phyloP scores from a whole-genome alignment of 148 eudicot species.

The Diospyros kaki region DNA sequence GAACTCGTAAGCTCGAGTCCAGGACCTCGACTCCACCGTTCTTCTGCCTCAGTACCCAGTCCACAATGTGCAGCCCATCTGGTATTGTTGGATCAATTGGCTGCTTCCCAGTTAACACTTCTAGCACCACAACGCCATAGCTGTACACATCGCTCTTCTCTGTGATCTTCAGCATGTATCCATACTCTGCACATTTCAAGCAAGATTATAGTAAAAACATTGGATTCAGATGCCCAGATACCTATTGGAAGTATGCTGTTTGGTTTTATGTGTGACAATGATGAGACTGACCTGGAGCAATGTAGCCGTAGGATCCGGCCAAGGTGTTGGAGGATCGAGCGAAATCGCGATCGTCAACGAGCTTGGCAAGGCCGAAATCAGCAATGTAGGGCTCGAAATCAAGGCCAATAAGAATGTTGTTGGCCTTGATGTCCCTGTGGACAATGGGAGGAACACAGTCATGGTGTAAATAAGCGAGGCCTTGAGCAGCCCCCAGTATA shows the following conservation, averaged over 20 bases:
- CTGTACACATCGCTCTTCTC: constrained; percentile 84
- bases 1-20: constrained; percentile 45
- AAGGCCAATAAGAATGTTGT: constrained; percentile 71
- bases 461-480: constrained; percentile 72
- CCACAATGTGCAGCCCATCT: constrained; percentile 69
- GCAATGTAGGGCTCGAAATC: constrained; percentile 80
- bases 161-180: constrained; percentile 81
- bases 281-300: constrained; percentile 66
- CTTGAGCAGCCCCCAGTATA: constrained; percentile 72
- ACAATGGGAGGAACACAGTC: constrained; percentile 90
- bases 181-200: constrained; percentile 48
- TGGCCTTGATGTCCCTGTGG: constrained; percentile 90
- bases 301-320: constrained; percentile 90
- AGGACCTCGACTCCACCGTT: constrained; percentile 46
- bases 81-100: constrained; percentile 87
- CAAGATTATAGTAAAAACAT: neutral
- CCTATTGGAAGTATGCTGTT: neutral
- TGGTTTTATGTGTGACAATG: neutral
- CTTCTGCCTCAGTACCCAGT: constrained; percentile 60
- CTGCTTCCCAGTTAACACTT: constrained; percentile 74
- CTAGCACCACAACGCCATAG: constrained; percentile 73
- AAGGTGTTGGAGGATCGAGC: constrained; percentile 61
- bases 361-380: constrained; percentile 86
- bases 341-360: constrained; percentile 63
- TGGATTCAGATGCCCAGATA: too few relatives aligned